Conservation (phyloP, 1,284 basidiomycete genomes). For the Malassezia nana region DNA sequence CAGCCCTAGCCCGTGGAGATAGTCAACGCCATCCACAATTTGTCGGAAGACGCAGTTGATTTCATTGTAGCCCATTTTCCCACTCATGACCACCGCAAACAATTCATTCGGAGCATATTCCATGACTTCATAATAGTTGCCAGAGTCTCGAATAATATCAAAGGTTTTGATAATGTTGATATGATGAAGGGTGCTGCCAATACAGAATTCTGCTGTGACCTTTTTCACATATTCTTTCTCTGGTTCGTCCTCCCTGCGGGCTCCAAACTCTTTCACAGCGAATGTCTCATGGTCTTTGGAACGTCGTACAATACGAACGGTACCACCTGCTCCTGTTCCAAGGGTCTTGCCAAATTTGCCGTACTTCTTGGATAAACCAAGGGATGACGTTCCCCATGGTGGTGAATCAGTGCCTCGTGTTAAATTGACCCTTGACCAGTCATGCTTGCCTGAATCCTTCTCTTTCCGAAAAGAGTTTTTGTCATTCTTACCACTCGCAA, state of each 20-base stretch:
- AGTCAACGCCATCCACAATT: constrained; percentile 95
- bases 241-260: constrained; percentile 72
- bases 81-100: constrained; percentile 98
- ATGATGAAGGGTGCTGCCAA: constrained; percentile 72
- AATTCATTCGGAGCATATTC: constrained; percentile 97
- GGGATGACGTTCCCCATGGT: constrained; percentile 55
- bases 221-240: constrained; percentile 99
- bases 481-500: background rate
- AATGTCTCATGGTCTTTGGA: constrained; percentile 58
- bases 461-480: background rate
- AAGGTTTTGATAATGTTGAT: constrained; percentile 96
- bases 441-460: background rate
- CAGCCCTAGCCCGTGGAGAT: constrained; percentile 90
- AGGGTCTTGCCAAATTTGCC: constrained; percentile 96
- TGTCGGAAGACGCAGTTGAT: constrained; percentile 99
- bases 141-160: constrained; percentile 94
- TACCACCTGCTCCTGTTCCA: constrained; percentile 91
- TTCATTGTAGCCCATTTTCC: constrained; percentile 93
- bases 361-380: constrained; percentile 92
- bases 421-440: background rate
- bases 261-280: constrained; percentile 95
- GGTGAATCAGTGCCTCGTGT: constrained; percentile 45
- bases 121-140: constrained; percentile 78
- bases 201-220: constrained; percentile 95
- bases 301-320: constrained; percentile 88